These are phyloP conservation scores for Verticillium tricorpus DNA, from an alignment of 2,329 filamentous ascomycete genomes.

Conservation along the genomic window DNA sequence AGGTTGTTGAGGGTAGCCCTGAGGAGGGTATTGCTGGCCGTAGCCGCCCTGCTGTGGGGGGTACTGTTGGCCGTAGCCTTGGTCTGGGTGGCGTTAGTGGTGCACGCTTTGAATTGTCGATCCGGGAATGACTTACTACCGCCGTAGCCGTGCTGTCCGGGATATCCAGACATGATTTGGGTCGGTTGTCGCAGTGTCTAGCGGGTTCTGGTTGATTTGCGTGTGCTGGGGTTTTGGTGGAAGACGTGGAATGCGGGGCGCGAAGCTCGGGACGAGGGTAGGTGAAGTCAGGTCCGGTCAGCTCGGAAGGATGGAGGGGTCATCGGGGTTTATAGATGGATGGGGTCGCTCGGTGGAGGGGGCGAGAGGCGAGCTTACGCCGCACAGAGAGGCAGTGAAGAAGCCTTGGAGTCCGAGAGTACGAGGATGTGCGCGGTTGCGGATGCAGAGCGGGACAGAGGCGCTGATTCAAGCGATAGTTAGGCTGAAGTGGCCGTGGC, in stretches of 20 bases:
- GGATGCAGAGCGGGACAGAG: not conserved
- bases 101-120: not conserved
- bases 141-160: not conserved
- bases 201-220: not conserved
- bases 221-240: not conserved
- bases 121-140: not conserved
- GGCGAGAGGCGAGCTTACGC: not conserved
- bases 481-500: not conserved
- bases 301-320: not conserved
- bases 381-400: not conserved
- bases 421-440: not conserved
- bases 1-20: conserved; percentile 28
- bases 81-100: conserved; percentile 18
- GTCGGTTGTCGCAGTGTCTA: not conserved
- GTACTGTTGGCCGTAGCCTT: conserved; percentile 34
- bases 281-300: not conserved
- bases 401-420: not conserved
- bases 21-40: conserved; percentile 20
- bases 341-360: not conserved
- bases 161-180: not conserved
- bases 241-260: not conserved
- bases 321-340: not conserved
- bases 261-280: not conserved
- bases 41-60: conserved; percentile 22
- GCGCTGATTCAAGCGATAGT: not conserved